phyloP scores from a whole-genome alignment of 2,329 filamentous ascomycete genomes.

The Knufia fluminis region DNA sequence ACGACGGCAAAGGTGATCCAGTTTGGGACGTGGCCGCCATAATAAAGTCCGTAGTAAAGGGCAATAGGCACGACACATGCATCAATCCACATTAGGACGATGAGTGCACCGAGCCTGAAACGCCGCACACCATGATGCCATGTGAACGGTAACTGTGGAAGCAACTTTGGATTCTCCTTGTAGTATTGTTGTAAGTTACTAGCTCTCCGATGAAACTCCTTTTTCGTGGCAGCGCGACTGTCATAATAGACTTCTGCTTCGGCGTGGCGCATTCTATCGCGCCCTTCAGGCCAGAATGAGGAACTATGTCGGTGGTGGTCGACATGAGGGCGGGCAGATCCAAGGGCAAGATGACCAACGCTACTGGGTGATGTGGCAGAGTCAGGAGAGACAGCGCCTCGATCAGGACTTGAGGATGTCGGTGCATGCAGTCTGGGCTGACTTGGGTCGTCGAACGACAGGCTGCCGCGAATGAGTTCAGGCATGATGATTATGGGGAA shows the following conservation, averaged over 20 bases:
- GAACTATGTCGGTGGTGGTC: conserved; percentile 3
- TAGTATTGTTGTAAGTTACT: conserved; percentile 23
- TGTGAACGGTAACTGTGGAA: conserved; percentile 23
- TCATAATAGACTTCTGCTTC: conserved; percentile 22
- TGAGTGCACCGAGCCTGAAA: conserved; percentile 18
- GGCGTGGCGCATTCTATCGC: conserved; percentile 10
- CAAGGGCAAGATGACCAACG: not conserved
- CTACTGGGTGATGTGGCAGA: conserved; percentile 9
- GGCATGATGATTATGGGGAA: conserved; percentile 15
- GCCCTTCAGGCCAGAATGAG: conserved; percentile 12
- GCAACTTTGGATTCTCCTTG: conserved; percentile 16
- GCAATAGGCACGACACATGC: conserved; percentile 22
- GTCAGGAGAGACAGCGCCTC: conserved; percentile 13
- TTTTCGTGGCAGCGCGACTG: conserved; percentile 23
- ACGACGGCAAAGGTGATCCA: conserved; percentile 23
- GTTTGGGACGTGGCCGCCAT: conserved; percentile 18
- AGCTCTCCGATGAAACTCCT: conserved; percentile 20
- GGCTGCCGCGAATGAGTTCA: conserved; percentile 21
- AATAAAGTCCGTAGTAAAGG: conserved; percentile 21
- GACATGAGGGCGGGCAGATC: conserved; percentile 1
- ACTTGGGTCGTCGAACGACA: conserved; percentile 13
- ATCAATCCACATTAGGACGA: conserved; percentile 21
- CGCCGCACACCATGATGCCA: conserved; percentile 19
- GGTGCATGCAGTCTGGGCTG: conserved; percentile 4
- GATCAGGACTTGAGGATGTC: conserved; percentile 9